Evolutionary conservation across 148 eudicot genomes (phyloP), one percentile per base, ranked within the genome.

Genomic region (Arctostaphylos glauca): DNA sequence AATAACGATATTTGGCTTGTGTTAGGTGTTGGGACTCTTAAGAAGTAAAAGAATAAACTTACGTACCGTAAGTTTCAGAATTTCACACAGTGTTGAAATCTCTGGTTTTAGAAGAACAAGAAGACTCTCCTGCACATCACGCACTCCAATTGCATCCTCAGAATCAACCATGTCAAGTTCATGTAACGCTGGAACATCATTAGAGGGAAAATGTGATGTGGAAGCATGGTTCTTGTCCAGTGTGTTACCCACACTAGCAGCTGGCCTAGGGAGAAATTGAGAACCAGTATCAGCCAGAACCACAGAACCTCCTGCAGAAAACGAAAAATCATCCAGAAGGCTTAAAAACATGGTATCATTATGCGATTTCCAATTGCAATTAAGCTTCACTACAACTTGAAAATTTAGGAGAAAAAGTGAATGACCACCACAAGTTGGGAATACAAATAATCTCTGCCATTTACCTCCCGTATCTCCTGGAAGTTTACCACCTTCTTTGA

Each of bases 301-400:
- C 15, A 7, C 74, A 70, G 19, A 38, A 41, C n/a, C 74, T 70
- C 74, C 74, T 41, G 48, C 74, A 41, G 74, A 13, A 16, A 13
- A 14, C 2, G 48, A 68, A 38, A 70, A 70, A 47, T 47, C 74
- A 70, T 41, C 71, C 47, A 41, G 74, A 41, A 70, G 14, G 3
- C 38, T 70, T 70, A 70, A 70, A 70, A 70, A 70, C 9, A 15
- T 70, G 55, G 59, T 52, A n/a, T 88, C 85, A 84, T 5, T 47
- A 13, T 74, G 25, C 38, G 47, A n/a, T 74, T 46, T 74, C 15
- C 54, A 18, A 18, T 3, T 18, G 18, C 49, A n/a, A 46, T 74
- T 47, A 74, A 47, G 25, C 77, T 74, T 47, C 54, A 9, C 15
- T n/a, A 50, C 87, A 38, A 83, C 86, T 23, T 84, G 48, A 14